Evolutionary conservation across 2,329 filamentous ascomycete species (phyloP), one percentile per base, ranked within the genome.

Genomic region (Apiospora rasikravindrae): DNA sequence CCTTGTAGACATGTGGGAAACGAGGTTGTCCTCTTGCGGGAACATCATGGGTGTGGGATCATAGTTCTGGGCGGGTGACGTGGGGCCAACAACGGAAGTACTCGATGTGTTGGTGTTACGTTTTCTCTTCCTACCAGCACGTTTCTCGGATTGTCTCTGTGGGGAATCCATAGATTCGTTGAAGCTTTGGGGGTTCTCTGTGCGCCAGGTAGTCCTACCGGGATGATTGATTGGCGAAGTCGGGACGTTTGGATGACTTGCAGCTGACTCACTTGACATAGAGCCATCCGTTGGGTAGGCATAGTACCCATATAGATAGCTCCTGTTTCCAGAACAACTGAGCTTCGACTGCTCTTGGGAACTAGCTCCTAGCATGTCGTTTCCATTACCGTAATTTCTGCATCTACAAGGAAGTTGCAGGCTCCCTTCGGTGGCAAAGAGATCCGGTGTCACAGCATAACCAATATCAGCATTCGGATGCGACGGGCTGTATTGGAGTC

Each of bases 391-490:
- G 33, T 19, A 2, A 19, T 33, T 4, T 19, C 8, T 1, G 14
- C 3, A 22, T 1, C 4, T 26, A 7, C 3, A 33, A 3, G 1
- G 5, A 37, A 19, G 2, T 16, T 8, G 6, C 19, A 22, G 2
- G 6, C 29, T 29, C 14, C 16, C 1, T 5, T 61, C 8, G 4
- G 16, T 19, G 22, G 57, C 19, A n/a, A 33, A n/a, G 19, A 6
- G 3, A n/a, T 2, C 10, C 33, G 33, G 22, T n/a, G 57, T 14
- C 7, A 11, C 8, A 64, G 4, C 19, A 14, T 4, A n/a, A 19
- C 8, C 19, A 19, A 22, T 1, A 11, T 61, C 19, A 5, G 16
- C 5, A n/a, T 37, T 37, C 8, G 22, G 33, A 11, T 37, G 0
- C 5, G 53, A n/a, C n/a, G 10, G 29, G 57, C 16, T 64, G 33